Evolutionary conservation across 441 rosid genomes (phyloP).

Genomic region (Viola pubescens): DNA sequence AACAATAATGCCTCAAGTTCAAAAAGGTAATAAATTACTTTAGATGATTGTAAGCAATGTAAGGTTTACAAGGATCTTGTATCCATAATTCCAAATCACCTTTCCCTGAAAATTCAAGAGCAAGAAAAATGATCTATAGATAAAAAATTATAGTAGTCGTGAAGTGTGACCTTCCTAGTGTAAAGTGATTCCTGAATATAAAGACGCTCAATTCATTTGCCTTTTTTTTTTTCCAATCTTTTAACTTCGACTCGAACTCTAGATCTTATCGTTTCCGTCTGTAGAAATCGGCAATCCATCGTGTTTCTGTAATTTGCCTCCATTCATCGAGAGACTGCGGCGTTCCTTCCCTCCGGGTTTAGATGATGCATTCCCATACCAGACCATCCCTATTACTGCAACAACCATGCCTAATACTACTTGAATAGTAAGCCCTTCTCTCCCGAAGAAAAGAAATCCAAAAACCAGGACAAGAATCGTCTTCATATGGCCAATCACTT

Average conservation of each 20-base stretch:
- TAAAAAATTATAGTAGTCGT: constrained; percentile 18
- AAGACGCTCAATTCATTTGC: constrained; percentile 20
- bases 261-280: constrained; percentile 57
- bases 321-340: constrained; percentile 43
- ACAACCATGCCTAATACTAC: constrained; percentile 83
- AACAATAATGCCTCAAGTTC: background rate
- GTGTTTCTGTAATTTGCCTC: constrained; percentile 42
- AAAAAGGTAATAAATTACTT: constrained; percentile 24
- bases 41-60: constrained; percentile 15
- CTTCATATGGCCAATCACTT: constrained; percentile 98
- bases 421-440: constrained; percentile 81
- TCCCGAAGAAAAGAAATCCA: constrained; percentile 86
- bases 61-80: constrained; percentile 21
- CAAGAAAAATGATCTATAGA: constrained; percentile 21
- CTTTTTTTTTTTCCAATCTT: constrained; percentile 15
- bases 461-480: constrained; percentile 78
- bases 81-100: background rate
- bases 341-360: constrained; percentile 93
- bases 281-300: constrained; percentile 38
- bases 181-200: constrained; percentile 19
- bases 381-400: constrained; percentile 87
- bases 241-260: constrained; percentile 19
- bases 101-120: constrained; percentile 21
- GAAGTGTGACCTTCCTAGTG: constrained; percentile 22
- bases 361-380: constrained; percentile 89